Conservation (phyloP, 1,139 yeast species). For the Arxiozyma slooffiae region DNA sequence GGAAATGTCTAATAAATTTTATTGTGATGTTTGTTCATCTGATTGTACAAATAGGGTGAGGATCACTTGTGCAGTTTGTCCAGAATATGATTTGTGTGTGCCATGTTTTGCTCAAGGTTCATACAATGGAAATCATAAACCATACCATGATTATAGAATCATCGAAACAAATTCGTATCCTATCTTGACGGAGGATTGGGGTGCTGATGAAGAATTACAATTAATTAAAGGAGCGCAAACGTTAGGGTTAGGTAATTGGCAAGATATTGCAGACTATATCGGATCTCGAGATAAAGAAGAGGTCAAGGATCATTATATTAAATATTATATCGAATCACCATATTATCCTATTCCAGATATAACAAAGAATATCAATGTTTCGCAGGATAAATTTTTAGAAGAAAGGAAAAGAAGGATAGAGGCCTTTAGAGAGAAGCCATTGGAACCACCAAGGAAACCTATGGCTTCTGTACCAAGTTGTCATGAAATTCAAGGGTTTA, state of each 20-base stretch:
- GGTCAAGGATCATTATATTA: constrained; percentile 71
- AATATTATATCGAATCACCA: constrained; percentile 55
- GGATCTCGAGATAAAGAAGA: constrained; percentile 91
- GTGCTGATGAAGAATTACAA: constrained; percentile 91
- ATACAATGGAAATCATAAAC: constrained; percentile 75
- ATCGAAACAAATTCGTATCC: constrained; percentile 95
- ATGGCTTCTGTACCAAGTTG: constrained; percentile 91
- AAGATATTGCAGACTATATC: constrained; percentile 87
- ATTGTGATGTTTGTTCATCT: constrained; percentile 90
- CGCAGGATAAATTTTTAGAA: constrained; percentile 61
- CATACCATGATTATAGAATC: constrained; percentile 86
- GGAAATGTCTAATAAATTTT: constrained; percentile 45
- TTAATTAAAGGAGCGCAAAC: constrained; percentile 88
- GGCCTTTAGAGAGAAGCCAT: constrained; percentile 52
- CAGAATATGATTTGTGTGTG: constrained; percentile 90
- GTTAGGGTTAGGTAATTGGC: constrained; percentile 93
- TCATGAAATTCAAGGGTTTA: constrained; percentile 93
- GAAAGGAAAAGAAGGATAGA: constrained; percentile 66
- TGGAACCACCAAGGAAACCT: constrained; percentile 78
- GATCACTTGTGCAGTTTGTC: constrained; percentile 82
- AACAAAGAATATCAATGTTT: constrained; percentile 55
- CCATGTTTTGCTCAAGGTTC: constrained; percentile 89
- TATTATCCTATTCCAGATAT: constrained; percentile 79
- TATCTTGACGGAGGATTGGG: constrained; percentile 85
- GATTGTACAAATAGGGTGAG: constrained; percentile 91